Evolutionary conservation across 2,329 filamentous ascomycete species (phyloP), one percentile per base, ranked within the genome.

Genomic region (Aspergillus jensenii): DNA sequence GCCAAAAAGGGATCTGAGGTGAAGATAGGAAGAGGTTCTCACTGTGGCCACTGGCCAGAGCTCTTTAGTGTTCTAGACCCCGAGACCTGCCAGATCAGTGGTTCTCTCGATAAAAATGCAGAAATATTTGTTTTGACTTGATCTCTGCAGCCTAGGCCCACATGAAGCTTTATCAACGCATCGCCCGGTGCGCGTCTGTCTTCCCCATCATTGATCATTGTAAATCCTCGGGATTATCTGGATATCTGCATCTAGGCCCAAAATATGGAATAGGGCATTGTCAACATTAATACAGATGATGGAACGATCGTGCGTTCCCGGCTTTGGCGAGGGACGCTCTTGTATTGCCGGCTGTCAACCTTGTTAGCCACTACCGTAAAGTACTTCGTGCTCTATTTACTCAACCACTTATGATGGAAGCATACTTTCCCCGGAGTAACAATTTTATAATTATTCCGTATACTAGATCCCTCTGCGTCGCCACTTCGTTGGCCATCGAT

Each of bases 61-160:
- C 39, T 31, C 19, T 47, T 27, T 39, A 27, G 21, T 40, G 56
- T 56, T 56, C 54, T 56, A 56, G 54, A 44, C 53, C 53, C 39
- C 49, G 15, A 33, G 17, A 8, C 40, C 37, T 9, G 21, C 45
- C 21, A 12, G 15, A 33, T 33, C n/a, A 27, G 33, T 21, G n/a
- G 14, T 41, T 8, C 14, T 43, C n/a, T 44, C 21, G 9, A 43
- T 19, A 25, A 44, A 43, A n/a, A 27, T 53, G 31, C 43, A 46
- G 46, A 46, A 39, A 46, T 51, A 53, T 44, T 31, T 25, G 19
- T 40, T 21, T 17, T 3, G 15, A 44, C 19, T 17, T 21, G 25
- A 19, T 19, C 17, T 43, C 23, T 52, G n/a, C 49, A 43, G 21
- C 37, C 14, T 2, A 51, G 12, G 21, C 6, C 12, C 35, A 21